Evolutionary conservation across 257 asterid species (phyloP), one percentile per base, ranked within the genome.

Genomic region (Orobanche coerulescens): DNA sequence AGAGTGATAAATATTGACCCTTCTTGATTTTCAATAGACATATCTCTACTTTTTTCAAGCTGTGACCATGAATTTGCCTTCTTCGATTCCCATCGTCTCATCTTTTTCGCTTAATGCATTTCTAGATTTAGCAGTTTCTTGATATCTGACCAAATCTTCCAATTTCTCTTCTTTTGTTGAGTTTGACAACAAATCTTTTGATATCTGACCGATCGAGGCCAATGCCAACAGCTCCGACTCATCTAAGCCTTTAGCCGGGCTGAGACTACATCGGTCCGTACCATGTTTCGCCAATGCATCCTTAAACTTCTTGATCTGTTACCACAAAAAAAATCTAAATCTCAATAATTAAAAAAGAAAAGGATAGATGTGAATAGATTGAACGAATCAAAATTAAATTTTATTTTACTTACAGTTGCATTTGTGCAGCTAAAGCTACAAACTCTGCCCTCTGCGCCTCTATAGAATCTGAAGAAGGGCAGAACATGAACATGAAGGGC

Each of bases 371-470:
- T n/a, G n/a, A n/a, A n/a, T n/a, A 6, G 53, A 4, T 6, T 16
- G 11, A 25, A 58, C n/a, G 18, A 10, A 24, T 40, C 56, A 23
- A 4, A 47, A 33, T n/a, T n/a, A n/a, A n/a, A n/a, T n/a, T n/a
- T n/a, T n/a, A n/a, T n/a, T 47, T 43, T 7, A 9, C 96, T 73
- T 65, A 91, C 98, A 0, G 98, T 91, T 58, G 98, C 93, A 71
- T 80, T 88, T 20, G 96, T 91, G 74, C 98, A 91, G 83, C 98
- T 91, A 66, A 91, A 88, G 82, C 94, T 91, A 64, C 96, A 83
- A 9, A 84, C 62, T 23, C 70, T 79, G 62, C 96, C 98, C 42
- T 80, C 81, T 11, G 94, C 84, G 28, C 98, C 98, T 43, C 94
- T 78, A 14, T 88, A 85, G 74, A 91, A 88, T 71, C 96, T 79